Conservation (phyloP, 345 rosid species). For the Citrus maxima region DNA sequence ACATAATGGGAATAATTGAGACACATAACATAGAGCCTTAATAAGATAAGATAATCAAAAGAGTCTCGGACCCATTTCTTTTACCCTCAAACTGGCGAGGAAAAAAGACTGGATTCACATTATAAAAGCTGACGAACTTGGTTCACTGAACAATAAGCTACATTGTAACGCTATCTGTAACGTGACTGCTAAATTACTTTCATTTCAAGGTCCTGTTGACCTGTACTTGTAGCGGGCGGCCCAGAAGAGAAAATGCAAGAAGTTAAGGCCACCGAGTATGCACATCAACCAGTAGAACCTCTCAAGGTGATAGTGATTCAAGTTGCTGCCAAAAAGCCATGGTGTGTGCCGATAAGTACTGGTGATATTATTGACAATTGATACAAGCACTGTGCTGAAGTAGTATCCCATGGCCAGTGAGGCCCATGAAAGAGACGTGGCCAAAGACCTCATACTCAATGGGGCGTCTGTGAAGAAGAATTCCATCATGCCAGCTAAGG, state of each 20-base stretch:
- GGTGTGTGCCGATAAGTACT: constrained; percentile 37
- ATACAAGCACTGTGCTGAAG: constrained; percentile 74
- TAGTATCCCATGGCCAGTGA: constrained; percentile 94
- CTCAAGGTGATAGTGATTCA: constrained; percentile 83
- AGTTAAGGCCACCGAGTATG: constrained; percentile 59
- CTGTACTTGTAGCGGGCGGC: constrained; percentile 63
- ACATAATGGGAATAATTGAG: not conserved
- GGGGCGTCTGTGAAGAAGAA: constrained; percentile 92
- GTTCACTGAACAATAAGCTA: not conserved
- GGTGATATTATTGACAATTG: constrained; percentile 51
- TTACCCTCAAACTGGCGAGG: not conserved
- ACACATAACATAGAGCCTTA: not conserved
- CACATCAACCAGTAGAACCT: constrained; percentile 87
- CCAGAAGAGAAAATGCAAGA: constrained; percentile 84
- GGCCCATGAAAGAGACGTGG: constrained; percentile 91
- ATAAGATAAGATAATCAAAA: not conserved
- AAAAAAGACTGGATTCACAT: not conserved
- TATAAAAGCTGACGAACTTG: not conserved
- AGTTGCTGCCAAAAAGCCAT: constrained; percentile 73
- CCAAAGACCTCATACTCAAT: constrained; percentile 76
- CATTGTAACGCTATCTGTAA: not conserved
- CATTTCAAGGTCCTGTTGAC: constrained; percentile 15
- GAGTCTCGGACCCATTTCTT: not conserved
- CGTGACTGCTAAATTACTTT: not conserved
- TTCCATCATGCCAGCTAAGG: constrained; percentile 90